These are phyloP conservation scores for Penicillium hesseltinei DNA, from an alignment of 2,329 filamentous ascomycete species.

Conservation along the genomic window DNA sequence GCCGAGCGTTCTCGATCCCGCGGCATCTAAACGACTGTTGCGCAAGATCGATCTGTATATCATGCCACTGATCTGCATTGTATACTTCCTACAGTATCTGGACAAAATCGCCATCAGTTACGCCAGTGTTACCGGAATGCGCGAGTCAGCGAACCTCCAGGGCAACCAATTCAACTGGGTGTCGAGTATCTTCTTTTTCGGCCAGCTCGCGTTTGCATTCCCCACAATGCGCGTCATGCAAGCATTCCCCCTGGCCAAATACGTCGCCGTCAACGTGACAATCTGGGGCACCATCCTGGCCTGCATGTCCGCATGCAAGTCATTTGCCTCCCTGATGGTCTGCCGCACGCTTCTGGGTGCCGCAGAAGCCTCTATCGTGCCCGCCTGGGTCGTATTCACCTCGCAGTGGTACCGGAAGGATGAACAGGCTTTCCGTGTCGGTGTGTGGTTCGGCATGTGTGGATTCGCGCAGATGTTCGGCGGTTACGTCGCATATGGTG, in stretches of 20 bases:
- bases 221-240: conserved; percentile 42
- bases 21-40: conserved; percentile 17
- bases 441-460: conserved; percentile 33
- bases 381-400: conserved; percentile 30
- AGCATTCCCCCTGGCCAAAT: conserved; percentile 41
- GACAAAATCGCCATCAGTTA: conserved; percentile 29
- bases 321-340: conserved; percentile 50
- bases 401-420: conserved; percentile 34
- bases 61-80: conserved; percentile 32
- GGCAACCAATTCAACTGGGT: conserved; percentile 49
- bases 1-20: conserved; percentile 2
- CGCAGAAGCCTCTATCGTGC: conserved; percentile 47
- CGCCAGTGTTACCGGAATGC: conserved; percentile 29
- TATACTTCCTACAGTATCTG: conserved; percentile 33
- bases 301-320: conserved; percentile 36
- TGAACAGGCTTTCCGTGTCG: conserved; percentile 34
- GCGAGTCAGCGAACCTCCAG: conserved; percentile 34
- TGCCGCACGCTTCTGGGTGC: conserved; percentile 53
- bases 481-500: conserved; percentile 39
- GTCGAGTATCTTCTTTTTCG: conserved; percentile 30
- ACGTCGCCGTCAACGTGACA: conserved; percentile 37
- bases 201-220: conserved; percentile 35
- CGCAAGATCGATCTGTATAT: conserved; percentile 33
- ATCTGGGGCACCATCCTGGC: conserved; percentile 34
- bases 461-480: conserved; percentile 40